Evolutionary conservation across 2,329 filamentous ascomycete genomes (phyloP).

Genomic region (Exophiala viscosa): DNA sequence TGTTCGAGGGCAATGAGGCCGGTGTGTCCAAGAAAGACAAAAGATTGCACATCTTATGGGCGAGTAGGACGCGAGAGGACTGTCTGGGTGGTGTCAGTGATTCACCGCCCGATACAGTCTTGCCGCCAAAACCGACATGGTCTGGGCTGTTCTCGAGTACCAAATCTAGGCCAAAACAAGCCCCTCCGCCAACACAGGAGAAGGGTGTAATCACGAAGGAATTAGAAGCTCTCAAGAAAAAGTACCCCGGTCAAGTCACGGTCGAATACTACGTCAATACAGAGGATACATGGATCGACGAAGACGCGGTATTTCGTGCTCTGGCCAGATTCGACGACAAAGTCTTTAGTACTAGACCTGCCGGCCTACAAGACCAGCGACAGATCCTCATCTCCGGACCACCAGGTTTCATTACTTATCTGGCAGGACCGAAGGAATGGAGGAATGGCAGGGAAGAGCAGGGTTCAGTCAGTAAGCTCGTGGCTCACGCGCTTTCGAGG

Average conservation of each 20-base stretch:
- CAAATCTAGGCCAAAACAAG: constrained; percentile 2
- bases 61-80: constrained; percentile 64
- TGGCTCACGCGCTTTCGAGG: constrained; percentile 20
- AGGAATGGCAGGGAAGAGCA: constrained; percentile 25
- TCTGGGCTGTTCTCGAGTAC: constrained; percentile 13
- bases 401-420: constrained; percentile 78
- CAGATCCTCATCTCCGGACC: constrained; percentile 85
- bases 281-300: constrained; percentile 64
- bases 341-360: constrained; percentile 21
- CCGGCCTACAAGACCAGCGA: constrained; percentile 46
- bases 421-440: constrained; percentile 67
- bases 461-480: constrained; percentile 22
- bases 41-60: constrained; percentile 75
- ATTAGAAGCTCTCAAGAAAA: constrained; percentile 59
- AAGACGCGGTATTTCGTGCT: constrained; percentile 44
- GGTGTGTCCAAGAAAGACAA: constrained; percentile 32
- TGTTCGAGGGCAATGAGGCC: constrained; percentile 44
- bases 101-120: constrained; percentile 29
- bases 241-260: constrained; percentile 54
- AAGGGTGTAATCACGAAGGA: constrained; percentile 54
- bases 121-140: constrained; percentile 17
- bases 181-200: constrained; percentile 15
- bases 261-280: constrained; percentile 81
- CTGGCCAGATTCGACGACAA: constrained; percentile 19
- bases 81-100: constrained; percentile 60